phyloP scores from a whole-genome alignment of 345 rosid species.

The Heritiera littoralis region DNA sequence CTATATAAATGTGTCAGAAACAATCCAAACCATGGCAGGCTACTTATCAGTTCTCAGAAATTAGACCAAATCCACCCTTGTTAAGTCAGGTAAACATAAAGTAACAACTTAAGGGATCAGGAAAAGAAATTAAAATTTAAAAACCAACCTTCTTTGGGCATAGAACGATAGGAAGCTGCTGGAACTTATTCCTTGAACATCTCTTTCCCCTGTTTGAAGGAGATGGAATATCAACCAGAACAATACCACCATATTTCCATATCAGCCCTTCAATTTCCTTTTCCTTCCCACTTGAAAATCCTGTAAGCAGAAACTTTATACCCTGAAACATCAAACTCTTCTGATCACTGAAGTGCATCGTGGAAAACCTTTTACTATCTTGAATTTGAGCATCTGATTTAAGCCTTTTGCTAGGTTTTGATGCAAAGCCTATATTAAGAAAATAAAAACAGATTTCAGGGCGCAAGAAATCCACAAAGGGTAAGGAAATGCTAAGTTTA shows the following conservation, averaged over 20 bases:
- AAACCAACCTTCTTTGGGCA: conserved; percentile 53
- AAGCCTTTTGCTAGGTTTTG: conserved; percentile 30
- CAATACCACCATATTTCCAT: conserved; percentile 54
- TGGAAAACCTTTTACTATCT: conserved; percentile 25
- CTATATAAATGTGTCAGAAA: background rate
- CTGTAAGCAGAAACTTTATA: conserved; percentile 57
- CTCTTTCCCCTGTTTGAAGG: conserved; percentile 37
- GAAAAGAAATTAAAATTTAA: background rate
- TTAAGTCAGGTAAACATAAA: background rate
- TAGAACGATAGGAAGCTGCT: conserved; percentile 47
- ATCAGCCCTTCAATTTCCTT: conserved; percentile 50
- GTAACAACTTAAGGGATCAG: background rate
- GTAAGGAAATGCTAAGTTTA: background rate
- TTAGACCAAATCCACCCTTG: background rate
- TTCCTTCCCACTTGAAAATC: conserved; percentile 56
- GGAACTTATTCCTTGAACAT: conserved; percentile 28
- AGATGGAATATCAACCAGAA: conserved; percentile 52
- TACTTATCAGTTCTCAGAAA: background rate
- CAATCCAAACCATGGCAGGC: background rate
- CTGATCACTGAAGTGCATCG: conserved; percentile 21
- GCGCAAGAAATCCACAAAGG: background rate
- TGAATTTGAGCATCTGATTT: conserved; percentile 27
- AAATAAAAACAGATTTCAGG: background rate
- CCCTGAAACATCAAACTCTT: conserved; percentile 45
- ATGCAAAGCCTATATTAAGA: conserved; percentile 25